Conservation (phyloP, 805 yeast species). For the Yarrowia sp. region DNA sequence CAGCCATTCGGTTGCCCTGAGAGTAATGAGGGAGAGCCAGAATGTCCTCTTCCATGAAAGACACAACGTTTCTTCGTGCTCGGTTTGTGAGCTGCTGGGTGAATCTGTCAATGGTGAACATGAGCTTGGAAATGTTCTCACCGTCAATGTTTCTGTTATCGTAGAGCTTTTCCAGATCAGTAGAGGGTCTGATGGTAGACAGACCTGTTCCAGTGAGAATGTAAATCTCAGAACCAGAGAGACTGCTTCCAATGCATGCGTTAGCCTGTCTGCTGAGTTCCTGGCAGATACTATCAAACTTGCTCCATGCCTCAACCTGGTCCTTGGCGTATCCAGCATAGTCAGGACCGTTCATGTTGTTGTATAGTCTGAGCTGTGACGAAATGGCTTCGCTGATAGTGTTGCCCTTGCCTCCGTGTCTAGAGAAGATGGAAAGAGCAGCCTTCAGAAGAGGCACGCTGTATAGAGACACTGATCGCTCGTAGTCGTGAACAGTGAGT, state of each 20-base stretch:
- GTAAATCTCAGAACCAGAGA: background rate
- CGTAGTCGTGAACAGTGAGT: constrained; percentile 29
- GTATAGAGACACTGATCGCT: constrained; percentile 17
- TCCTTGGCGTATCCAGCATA: constrained; percentile 17
- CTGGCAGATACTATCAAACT: constrained; percentile 26
- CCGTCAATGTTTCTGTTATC: constrained; percentile 18
- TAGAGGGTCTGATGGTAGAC: background rate
- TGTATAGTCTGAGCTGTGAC: constrained; percentile 14
- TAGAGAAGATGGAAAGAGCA: constrained; percentile 24
- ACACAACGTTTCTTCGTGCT: constrained; percentile 13
- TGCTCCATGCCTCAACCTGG: constrained; percentile 23
- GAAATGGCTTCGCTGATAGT: constrained; percentile 22
- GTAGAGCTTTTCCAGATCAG: constrained; percentile 20
- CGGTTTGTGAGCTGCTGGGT: constrained; percentile 3
- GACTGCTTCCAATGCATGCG: constrained; percentile 24
- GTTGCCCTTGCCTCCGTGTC: background rate
- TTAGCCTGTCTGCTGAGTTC: constrained; percentile 27
- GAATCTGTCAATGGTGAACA: constrained; percentile 21
- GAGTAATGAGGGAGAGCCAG: constrained; percentile 25
- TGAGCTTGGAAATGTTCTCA: background rate
- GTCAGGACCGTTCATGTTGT: background rate
- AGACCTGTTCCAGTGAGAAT: constrained; percentile 14
- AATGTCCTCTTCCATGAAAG: constrained; percentile 25
- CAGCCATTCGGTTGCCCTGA: constrained; percentile 22
- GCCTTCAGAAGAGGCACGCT: constrained; percentile 26